Percentiles rank a stretch among this genome's conserved stretches.
These are phyloP conservation scores for Amylostereum chailletii DNA, from an alignment of 1,284 basidiomycete genomes.

Conservation along the genomic window DNA sequence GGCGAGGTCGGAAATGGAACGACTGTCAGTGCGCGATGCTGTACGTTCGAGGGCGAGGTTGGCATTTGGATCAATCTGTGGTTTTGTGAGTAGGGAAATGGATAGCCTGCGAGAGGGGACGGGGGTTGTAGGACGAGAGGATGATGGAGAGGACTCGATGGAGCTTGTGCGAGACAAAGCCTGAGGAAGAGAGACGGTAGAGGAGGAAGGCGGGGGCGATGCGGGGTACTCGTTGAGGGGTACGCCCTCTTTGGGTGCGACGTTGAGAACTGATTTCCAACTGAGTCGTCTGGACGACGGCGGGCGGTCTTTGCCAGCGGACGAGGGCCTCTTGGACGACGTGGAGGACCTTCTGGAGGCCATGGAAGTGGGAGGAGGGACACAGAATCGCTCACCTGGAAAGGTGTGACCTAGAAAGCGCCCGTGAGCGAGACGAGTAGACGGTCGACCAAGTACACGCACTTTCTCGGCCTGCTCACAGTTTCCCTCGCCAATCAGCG, in stretches of 20 bases:
- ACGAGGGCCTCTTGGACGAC: no score
- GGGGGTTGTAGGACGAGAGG: constrained; percentile 24
- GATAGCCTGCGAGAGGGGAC: constrained; percentile 20
- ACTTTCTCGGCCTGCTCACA: no score
- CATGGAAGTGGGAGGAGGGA: no score
- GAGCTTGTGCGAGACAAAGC: constrained; percentile 8
- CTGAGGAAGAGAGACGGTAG: constrained; percentile 11
- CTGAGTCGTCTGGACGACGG: constrained; percentile 19
- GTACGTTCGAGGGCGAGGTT: constrained; percentile 33
- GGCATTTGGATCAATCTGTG: constrained; percentile 36
- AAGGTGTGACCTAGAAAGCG: no score
- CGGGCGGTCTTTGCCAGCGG: constrained; percentile 10
- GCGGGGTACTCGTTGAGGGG: constrained; percentile 17
- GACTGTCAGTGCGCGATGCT: constrained; percentile 22
- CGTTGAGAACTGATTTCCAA: constrained; percentile 22
- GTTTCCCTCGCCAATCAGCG: no score
- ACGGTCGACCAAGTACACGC: no score
- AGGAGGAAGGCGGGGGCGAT: constrained; percentile 12
- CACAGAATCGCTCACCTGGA: no score
- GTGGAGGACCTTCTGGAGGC: no score
- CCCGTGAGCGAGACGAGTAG: no score
- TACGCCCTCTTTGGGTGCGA: constrained; percentile 24
- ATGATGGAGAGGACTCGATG: constrained; percentile 18
- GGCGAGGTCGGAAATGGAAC: constrained; percentile 15
- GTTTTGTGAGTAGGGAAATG: constrained; percentile 23